Evolutionary conservation across 2,329 filamentous ascomycete genomes (phyloP).

Genomic region (Aspergillus pseudoterreus): DNA sequence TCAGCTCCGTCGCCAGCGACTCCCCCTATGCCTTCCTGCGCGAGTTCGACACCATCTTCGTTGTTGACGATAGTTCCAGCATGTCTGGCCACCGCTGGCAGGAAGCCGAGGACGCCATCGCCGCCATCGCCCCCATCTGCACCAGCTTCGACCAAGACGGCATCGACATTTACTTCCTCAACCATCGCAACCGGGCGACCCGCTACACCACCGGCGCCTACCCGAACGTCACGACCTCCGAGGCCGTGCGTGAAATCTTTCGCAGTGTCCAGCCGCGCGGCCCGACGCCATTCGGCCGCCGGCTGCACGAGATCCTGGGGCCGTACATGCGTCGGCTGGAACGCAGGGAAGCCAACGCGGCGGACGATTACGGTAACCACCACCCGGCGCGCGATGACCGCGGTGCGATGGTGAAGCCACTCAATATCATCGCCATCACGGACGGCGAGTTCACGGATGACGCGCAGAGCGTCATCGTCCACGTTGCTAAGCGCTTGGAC

Average conservation of each 20-base stretch:
- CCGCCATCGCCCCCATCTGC: conserved; percentile 76
- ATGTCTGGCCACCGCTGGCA: conserved; percentile 77
- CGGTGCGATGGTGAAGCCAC: conserved; percentile 59
- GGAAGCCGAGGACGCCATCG: conserved; percentile 68
- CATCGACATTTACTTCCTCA: conserved; percentile 88
- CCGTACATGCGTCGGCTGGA: conserved; percentile 65
- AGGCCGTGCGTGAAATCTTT: conserved; percentile 67
- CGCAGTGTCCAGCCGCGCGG: conserved; percentile 59
- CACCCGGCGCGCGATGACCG: conserved; percentile 11
- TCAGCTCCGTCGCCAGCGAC: conserved; percentile 38
- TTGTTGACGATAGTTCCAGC: conserved; percentile 88
- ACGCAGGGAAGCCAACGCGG: conserved; percentile 46
- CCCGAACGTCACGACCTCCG: conserved; percentile 58
- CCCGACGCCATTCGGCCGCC: conserved; percentile 69
- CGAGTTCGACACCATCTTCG: conserved; percentile 80
- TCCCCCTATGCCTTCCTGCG: conserved; percentile 72
- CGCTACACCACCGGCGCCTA: conserved; percentile 53
- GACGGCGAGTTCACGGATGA: conserved; percentile 82
- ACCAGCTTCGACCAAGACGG: conserved; percentile 75
- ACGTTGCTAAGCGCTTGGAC: conserved; percentile 63
- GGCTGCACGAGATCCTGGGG: conserved; percentile 67
- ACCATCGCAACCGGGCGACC: conserved; percentile 51
- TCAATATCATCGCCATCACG: conserved; percentile 92
- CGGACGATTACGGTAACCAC: conserved; percentile 12
- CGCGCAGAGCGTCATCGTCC: conserved; percentile 65